Base-by-base conservation (phyloP, 495 filamentous ascomycete species). In the Neurospora intermedia region DNA sequence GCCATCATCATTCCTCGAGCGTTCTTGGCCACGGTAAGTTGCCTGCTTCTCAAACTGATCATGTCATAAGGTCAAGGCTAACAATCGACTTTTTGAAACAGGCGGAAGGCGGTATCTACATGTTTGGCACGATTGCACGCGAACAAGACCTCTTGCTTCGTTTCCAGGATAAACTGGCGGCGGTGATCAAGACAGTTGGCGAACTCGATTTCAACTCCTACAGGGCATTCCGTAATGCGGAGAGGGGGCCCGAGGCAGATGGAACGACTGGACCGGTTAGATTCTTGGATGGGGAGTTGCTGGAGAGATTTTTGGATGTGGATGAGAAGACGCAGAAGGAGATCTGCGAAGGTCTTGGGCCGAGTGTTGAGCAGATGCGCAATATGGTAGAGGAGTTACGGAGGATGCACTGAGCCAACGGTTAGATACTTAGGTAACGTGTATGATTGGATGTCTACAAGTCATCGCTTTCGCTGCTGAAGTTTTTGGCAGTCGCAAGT, bases 61-160 rank as follows among this genome's bases (percentile, higher is more conserved):
- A 41, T 41, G 10, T 74, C 54, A 39, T 27, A 45, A 6, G 18
- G 74, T 66, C 20, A 6, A 69, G 10, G 59, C 80, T 84, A 78
- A 85, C 72, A 66, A 18, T 6, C 43, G 40, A 74, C 45, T 70
- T 62, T 0, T 20, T n/a, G 40, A 8, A 62, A 62, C 72, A 97
- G 93, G 90, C 93, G 35, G 96, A 98, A 78, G 96, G 96, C 43
- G 91, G 92, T 11, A 91, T 99, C 74, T 97, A 97, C 81, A 89
- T 98, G 77, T 94, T 96, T 80, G 93, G 90, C 1, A 82, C 90
- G 7, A 94, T 99, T 73, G 84, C 88, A 0, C 79, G 85, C 0
- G 86, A 91, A 59, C 91, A 92, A 75, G 90, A 97, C 74, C 85
- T 97, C 71, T 87, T 99, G 13, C 92, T 98, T 81, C 87, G 88